These are phyloP conservation scores for Melastoma candidum DNA, from an alignment of 441 rosid species.

Conservation along the genomic window DNA sequence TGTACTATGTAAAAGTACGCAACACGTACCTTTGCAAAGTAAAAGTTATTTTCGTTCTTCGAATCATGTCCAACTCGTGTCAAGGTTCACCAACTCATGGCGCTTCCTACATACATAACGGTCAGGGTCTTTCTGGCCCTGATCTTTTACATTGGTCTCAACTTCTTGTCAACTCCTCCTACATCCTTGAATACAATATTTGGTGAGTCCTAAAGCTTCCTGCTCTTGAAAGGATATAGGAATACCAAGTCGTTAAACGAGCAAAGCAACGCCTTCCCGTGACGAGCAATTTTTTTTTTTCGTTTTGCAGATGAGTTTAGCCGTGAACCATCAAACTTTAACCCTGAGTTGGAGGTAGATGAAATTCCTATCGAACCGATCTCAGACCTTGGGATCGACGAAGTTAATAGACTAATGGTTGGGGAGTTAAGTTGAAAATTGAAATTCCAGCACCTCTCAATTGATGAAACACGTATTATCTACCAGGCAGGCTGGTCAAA, in stretches of 20 bases:
- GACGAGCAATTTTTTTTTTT: neutral
- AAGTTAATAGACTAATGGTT: constrained; percentile 43
- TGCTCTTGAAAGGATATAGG: neutral
- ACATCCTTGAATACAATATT: constrained; percentile 50
- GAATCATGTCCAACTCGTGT: too few species aligned
- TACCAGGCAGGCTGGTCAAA: too few species aligned
- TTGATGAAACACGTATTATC: too few species aligned
- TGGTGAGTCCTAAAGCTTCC: constrained; percentile 27
- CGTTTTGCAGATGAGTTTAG: constrained; percentile 50
- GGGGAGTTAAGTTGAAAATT: constrained; percentile 10
- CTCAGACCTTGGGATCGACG: constrained; percentile 37
- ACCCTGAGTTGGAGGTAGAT: constrained; percentile 22
- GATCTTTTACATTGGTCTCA: constrained; percentile 63
- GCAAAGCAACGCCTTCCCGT: too few species aligned
- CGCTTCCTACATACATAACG: constrained; percentile 53
- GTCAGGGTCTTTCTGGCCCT: constrained; percentile 41
- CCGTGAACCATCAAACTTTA: constrained; percentile 31
- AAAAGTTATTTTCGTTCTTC: too few species aligned
- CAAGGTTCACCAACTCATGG: constrained; percentile 15
- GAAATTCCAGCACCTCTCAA: neutral
- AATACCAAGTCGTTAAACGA: too few species aligned
- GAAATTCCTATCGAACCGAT: constrained; percentile 51
- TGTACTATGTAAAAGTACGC: too few species aligned
- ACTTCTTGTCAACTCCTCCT: constrained; percentile 57
- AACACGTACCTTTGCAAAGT: too few species aligned